A percentile compares a stretch with the other conserved stretches of the same genome.
These are phyloP conservation scores for Aegilops tauschii DNA, from an alignment of 176 grass and related monocot genomes.

Conservation along the genomic window DNA sequence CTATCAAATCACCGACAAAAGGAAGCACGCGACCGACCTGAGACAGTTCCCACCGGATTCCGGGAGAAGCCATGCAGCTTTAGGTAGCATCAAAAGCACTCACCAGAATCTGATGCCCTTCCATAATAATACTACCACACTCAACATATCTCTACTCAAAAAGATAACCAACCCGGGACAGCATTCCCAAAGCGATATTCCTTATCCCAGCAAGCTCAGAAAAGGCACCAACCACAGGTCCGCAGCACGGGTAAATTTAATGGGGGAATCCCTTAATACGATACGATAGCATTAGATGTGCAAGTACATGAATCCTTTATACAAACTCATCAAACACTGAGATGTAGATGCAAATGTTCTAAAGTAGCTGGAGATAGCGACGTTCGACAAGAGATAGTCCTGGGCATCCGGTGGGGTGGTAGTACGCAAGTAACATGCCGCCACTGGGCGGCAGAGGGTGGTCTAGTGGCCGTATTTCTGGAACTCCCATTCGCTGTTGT, in stretches of 20 bases:
- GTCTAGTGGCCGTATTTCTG: conserved; percentile 97
- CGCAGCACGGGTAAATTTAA: neutral
- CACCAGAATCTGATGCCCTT: neutral
- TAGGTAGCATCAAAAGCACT: neutral
- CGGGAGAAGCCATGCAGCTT: neutral
- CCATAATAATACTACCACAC: neutral
- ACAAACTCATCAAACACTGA: conserved; percentile 21
- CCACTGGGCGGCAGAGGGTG: neutral
- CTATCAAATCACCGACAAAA: neutral
- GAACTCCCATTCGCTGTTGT: conserved; percentile 99
- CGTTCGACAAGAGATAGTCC: neutral
- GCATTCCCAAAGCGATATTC: neutral
- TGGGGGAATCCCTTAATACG: neutral
- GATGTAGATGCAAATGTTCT: conserved; percentile 13
- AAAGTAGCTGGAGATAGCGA: conserved; percentile 16
- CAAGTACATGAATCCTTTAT: neutral
- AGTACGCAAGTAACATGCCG: conserved; percentile 10
- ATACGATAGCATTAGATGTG: conserved; percentile 17
- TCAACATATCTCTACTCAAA: neutral
- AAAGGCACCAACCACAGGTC: neutral
- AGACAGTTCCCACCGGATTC: neutral
- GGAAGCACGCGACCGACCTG: neutral
- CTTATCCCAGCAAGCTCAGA: neutral
- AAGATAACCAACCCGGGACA: neutral
- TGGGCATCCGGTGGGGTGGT: neutral